Percentiles rank a stretch among this genome's conserved stretches.
phyloP scores from a whole-genome alignment of 2,329 filamentous ascomycete genomes.

The Penicillium sp. region DNA sequence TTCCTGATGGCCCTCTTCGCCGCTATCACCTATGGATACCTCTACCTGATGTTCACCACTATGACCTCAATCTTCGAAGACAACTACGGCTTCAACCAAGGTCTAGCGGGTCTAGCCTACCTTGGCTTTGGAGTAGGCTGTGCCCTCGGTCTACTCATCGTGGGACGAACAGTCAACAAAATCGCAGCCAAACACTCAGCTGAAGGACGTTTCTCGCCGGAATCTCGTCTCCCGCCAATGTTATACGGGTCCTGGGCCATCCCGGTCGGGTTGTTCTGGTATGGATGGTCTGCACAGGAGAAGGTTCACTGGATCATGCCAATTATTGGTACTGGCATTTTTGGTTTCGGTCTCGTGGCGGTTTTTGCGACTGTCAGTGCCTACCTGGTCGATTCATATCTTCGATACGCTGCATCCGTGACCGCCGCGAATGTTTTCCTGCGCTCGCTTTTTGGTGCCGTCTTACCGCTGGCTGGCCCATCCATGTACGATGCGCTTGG shows the following conservation, averaged over 20 bases:
- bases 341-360: conserved; percentile 56
- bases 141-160: conserved; percentile 35
- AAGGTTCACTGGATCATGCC: conserved; percentile 60
- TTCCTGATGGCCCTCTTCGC: conserved; percentile 54
- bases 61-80: conserved; percentile 53
- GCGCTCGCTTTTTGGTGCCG: conserved; percentile 56
- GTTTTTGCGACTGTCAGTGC: conserved; percentile 50
- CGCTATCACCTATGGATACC: conserved; percentile 54
- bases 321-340: conserved; percentile 58
- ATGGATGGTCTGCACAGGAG: conserved; percentile 58
- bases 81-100: conserved; percentile 50
- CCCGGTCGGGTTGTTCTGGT: conserved; percentile 57
- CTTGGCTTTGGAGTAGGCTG: conserved; percentile 51
- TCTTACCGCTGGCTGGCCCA: conserved; percentile 61
- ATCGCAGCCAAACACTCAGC: conserved; percentile 37
- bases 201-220: conserved; percentile 45
- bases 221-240: conserved; percentile 56
- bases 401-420: conserved; percentile 49
- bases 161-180: conserved; percentile 29
- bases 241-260: conserved; percentile 55
- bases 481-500: conserved; percentile 50
- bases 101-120: conserved; percentile 50
- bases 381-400: conserved; percentile 60
- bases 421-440: conserved; percentile 59
- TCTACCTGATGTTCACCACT: conserved; percentile 57